These are phyloP conservation scores for Phellinidium pouzarii DNA, from an alignment of 1,284 basidiomycete species.

Conservation along the genomic window DNA sequence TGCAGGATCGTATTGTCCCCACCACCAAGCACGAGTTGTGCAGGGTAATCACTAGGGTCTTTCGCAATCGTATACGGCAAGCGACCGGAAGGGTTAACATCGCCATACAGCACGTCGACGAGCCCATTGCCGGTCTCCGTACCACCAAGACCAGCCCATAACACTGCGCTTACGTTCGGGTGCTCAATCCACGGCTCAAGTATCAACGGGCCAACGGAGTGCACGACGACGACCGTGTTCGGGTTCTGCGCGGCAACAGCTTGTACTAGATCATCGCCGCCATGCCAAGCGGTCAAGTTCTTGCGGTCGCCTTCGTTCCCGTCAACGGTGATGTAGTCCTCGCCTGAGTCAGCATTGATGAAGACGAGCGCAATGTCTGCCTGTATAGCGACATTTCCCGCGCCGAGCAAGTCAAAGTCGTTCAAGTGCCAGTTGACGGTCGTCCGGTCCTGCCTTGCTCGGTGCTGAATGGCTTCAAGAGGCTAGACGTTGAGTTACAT, in stretches of 20 bases:
- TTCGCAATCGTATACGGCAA: constrained; percentile 82
- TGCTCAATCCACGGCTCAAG: constrained; percentile 76
- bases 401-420: constrained; percentile 55
- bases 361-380: constrained; percentile 68
- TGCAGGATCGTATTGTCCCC: constrained; percentile 36
- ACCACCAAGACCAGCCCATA: constrained; percentile 68
- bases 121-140: constrained; percentile 75
- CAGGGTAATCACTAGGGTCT: constrained; percentile 55
- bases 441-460: constrained; percentile 56
- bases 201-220: constrained; percentile 70
- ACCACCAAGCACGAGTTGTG: constrained; percentile 46
- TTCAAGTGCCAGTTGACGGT: constrained; percentile 53
- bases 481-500: constrained; percentile 35
- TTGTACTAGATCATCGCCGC: constrained; percentile 58
- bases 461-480: constrained; percentile 63
- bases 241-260: constrained; percentile 56
- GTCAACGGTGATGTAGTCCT: constrained; percentile 70
- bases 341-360: constrained; percentile 68
- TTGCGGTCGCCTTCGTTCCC: constrained; percentile 73
- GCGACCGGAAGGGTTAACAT: constrained; percentile 67
- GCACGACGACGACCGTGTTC: constrained; percentile 79
- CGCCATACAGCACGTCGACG: constrained; percentile 65
- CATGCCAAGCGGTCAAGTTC: constrained; percentile 76
- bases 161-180: constrained; percentile 64
- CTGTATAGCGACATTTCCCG: constrained; percentile 41